A percentile compares a stretch with the other conserved stretches of the same genome.
Conservation (phyloP, 1,284 basidiomycete species). For the Cerrena zonata region DNA sequence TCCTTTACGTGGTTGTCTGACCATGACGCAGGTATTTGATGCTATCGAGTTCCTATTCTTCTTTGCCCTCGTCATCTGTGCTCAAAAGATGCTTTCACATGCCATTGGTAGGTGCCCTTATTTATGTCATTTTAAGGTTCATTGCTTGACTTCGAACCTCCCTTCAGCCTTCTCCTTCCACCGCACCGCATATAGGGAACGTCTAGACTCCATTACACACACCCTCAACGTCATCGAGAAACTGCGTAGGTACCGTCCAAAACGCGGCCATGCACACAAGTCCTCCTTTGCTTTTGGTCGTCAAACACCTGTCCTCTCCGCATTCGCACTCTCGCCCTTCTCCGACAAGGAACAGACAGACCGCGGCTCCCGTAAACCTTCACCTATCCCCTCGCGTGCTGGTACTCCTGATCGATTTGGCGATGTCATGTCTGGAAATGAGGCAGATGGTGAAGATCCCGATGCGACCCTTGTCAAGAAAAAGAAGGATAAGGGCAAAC, state of each 20-base stretch:
- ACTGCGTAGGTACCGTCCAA: constrained; percentile 68
- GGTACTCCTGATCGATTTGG: constrained; percentile 18
- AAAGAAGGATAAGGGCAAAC: constrained; percentile 19
- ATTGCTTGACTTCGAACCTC: too few species aligned
- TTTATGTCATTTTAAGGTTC: too few species aligned
- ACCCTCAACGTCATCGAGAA: constrained; percentile 62
- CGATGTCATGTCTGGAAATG: constrained; percentile 16
- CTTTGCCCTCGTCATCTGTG: constrained; percentile 52
- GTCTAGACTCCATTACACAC: constrained; percentile 51
- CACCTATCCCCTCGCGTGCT: constrained; percentile 16
- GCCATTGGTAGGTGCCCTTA: constrained; percentile 47
- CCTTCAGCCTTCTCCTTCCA: constrained; percentile 64
- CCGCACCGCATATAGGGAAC: constrained; percentile 69
- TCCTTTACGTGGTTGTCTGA: constrained; percentile 7
- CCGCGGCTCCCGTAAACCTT: constrained; percentile 10
- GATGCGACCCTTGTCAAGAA: constrained; percentile 18
- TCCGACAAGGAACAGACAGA: constrained; percentile 23
- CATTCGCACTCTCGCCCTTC: constrained; percentile 16
- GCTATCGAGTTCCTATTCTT: constrained; percentile 69
- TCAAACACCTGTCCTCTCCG: constrained; percentile 12
- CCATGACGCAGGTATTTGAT: constrained; percentile 39
- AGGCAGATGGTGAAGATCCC: constrained; percentile 17
- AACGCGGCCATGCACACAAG: constrained; percentile 24
- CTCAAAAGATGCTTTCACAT: constrained; percentile 62
- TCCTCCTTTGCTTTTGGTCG: constrained; percentile 26